Evolutionary conservation across 306 rosid genomes (phyloP).

Genomic region (Castanea mollissima): DNA sequence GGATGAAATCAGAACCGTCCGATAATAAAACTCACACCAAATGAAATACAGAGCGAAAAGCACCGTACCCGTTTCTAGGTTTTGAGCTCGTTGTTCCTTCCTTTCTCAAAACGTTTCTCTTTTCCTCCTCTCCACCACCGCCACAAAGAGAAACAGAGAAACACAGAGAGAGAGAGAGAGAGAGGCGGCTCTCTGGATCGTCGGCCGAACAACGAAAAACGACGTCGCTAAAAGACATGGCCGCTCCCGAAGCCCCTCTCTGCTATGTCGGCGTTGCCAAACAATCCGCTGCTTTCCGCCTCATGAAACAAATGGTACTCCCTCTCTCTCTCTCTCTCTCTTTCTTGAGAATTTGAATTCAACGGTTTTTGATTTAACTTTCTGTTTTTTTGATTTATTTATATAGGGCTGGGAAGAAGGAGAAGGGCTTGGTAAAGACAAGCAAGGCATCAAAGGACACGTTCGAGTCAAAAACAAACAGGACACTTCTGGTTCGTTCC

Average conservation of each 20-base stretch:
- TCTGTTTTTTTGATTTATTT: background rate
- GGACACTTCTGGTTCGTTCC: slow-evolving; percentile 66
- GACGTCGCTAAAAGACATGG: slow-evolving; percentile 48
- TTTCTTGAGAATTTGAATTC: background rate
- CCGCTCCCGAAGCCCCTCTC: slow-evolving; percentile 86
- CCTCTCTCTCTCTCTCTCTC: background rate
- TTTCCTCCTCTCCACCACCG: slow-evolving; percentile 19
- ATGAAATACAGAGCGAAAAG: too few relatives aligned
- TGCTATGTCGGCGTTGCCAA: slow-evolving; percentile 91
- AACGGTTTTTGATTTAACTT: background rate
- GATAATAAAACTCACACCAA: background rate
- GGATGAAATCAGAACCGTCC: background rate
- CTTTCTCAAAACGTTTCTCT: background rate
- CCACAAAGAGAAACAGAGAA: slow-evolving; percentile 10
- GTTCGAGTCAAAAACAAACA: slow-evolving; percentile 84
- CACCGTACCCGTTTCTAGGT: slow-evolving; percentile 13
- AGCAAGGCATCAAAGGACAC: slow-evolving; percentile 89
- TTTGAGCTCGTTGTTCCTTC: background rate
- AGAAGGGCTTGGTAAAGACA: slow-evolving; percentile 92
- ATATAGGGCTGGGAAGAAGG: slow-evolving; percentile 99
- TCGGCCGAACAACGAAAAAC: background rate
- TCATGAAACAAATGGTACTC: slow-evolving; percentile 94
- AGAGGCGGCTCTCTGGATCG: slow-evolving; percentile 13
- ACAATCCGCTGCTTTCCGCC: slow-evolving; percentile 88
- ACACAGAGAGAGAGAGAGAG: too few relatives aligned